These are phyloP conservation scores for Alternaria sp. DNA, from an alignment of 2,329 filamentous ascomycete species.

Conservation along the genomic window DNA sequence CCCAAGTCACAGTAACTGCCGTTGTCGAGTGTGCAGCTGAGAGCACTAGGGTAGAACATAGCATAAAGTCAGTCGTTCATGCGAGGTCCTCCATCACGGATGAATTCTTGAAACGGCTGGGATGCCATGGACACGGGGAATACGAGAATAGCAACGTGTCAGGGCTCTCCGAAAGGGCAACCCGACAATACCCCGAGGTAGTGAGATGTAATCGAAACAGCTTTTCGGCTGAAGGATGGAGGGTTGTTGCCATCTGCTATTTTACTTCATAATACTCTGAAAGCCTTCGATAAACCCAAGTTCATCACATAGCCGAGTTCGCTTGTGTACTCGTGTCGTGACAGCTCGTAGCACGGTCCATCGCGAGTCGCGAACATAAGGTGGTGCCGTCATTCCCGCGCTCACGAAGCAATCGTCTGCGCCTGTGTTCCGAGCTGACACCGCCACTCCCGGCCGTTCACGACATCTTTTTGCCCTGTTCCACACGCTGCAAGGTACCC, in stretches of 20 bases:
- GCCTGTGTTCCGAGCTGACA: slow-evolving; percentile 6
- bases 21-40: background rate
- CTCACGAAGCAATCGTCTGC: background rate
- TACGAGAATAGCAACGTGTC: slow-evolving; percentile 2
- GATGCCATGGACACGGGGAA: background rate
- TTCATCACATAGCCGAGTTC: background rate
- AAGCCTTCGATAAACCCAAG: background rate
- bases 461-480: background rate
- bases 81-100: background rate
- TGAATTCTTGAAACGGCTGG: slow-evolving; percentile 5
- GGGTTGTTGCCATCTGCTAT: background rate
- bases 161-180: background rate
- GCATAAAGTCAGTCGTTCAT: slow-evolving; percentile 11
- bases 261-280: background rate
- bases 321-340: background rate
- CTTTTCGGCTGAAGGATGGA: background rate
- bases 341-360: background rate
- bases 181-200: background rate
- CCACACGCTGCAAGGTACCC: slow-evolving; percentile 10
- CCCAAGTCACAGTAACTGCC: background rate
- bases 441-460: background rate
- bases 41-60: background rate
- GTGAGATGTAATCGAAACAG: background rate
- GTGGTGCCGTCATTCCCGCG: background rate
- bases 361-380: background rate